These are phyloP conservation scores for Paecilomyces formosus DNA, from an alignment of 2,329 filamentous ascomycete species.

Conservation along the genomic window DNA sequence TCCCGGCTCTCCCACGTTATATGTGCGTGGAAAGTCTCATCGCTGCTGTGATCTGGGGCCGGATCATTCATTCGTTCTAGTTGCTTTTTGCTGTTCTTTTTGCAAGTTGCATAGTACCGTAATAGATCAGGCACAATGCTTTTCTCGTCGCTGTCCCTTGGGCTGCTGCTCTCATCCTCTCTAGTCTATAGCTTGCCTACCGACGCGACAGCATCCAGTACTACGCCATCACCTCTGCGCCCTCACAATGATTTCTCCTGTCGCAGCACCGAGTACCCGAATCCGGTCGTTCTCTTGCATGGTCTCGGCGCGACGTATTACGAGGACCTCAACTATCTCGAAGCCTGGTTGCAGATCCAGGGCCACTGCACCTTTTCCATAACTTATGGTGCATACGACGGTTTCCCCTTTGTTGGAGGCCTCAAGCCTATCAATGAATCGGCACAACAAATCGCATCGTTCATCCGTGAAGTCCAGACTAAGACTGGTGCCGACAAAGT, in stretches of 20 bases:
- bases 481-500: constrained; percentile 31
- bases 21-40: background rate
- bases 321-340: constrained; percentile 29
- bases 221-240: background rate
- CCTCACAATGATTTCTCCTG: constrained; percentile 27
- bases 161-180: background rate
- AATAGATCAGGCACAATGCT: background rate
- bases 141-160: background rate
- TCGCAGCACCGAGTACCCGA: constrained; percentile 15
- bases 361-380: constrained; percentile 37
- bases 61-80: background rate
- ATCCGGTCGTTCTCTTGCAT: constrained; percentile 29
- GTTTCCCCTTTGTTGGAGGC: constrained; percentile 32
- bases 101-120: background rate
- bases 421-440: constrained; percentile 31
- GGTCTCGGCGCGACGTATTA: constrained; percentile 31
- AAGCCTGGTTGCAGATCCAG: constrained; percentile 26
- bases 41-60: background rate
- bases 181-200: background rate
- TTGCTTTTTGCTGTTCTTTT: background rate
- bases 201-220: constrained; percentile 3
- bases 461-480: constrained; percentile 28
- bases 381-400: constrained; percentile 34
- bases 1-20: background rate
- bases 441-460: constrained; percentile 31